A percentile compares a stretch with the other conserved stretches of the same genome.
phyloP scores from a whole-genome alignment of 345 rosid genomes.

The Rhizophora mangle region DNA sequence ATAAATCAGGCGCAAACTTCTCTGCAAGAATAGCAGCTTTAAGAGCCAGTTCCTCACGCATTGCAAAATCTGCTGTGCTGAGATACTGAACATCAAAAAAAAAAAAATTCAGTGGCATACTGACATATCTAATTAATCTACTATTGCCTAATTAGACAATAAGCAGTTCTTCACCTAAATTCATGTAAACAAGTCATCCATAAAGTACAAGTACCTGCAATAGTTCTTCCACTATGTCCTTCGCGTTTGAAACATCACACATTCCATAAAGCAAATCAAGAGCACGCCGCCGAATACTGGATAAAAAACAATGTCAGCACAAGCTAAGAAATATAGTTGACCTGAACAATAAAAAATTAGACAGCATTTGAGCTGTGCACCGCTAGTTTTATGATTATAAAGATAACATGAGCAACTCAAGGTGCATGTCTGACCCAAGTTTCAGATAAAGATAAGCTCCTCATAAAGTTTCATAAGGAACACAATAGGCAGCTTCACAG shows the following conservation, averaged over 20 bases:
- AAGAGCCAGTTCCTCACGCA: slow-evolving; percentile 97
- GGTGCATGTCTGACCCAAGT: neutral
- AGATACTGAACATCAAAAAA: slow-evolving; percentile 65
- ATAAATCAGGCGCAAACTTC: slow-evolving; percentile 99
- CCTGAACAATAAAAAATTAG: neutral
- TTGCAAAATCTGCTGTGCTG: slow-evolving; percentile 92
- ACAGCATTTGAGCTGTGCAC: neutral
- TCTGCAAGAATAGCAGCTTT: slow-evolving; percentile 99
- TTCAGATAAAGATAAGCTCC: neutral
- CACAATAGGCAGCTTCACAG: too few relatives aligned
- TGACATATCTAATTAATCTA: neutral
- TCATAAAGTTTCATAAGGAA: too few relatives aligned
- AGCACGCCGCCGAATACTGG: slow-evolving; percentile 98
- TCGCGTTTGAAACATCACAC: slow-evolving; percentile 99
- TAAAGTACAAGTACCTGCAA: slow-evolving; percentile 59
- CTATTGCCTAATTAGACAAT: neutral
- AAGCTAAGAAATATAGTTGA: neutral
- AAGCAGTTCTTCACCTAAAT: neutral
- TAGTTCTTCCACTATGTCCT: slow-evolving; percentile 98
- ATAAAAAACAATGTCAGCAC: slow-evolving; percentile 18
- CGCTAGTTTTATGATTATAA: neutral
- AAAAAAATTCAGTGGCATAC: slow-evolving; percentile 1
- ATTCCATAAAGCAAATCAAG: slow-evolving; percentile 98
- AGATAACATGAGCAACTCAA: neutral
- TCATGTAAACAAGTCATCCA: slow-evolving; percentile 3